Base-by-base conservation (phyloP, 1,284 basidiomycete genomes). In the Tetrapyrgos nigripes region DNA sequence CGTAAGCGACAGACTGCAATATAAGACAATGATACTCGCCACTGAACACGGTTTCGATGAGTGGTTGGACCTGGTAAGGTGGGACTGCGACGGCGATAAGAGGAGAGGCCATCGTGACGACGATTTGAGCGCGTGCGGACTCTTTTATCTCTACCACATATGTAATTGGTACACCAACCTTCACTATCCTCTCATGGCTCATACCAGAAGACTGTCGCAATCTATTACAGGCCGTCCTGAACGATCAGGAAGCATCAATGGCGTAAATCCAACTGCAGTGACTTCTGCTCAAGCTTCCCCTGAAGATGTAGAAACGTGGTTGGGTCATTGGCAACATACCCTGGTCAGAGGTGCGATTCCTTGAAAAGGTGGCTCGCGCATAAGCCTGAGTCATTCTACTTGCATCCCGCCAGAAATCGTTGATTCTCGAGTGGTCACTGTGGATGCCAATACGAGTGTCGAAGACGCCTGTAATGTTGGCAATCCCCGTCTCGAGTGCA, bases 401-500 rank as follows among this genome's bases (percentile, higher is more conserved):
- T n/a, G n/a, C n/a, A n/a, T n/a, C n/a, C n/a, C n/a, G n/a, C n/a
- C 35, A 62, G 86, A 89, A 70, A 75, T 91, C 27, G 84, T 89
- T 62, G 88, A 91, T 68, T 82, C 80, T 33, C 82, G 81, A 2
- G 79, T 92, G 48, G 80, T 89, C 21, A 74, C 77, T 21, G 80
- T 93, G 9, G 86, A 88, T 56, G 83, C 83, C 13, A 84, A 88
- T 43, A 85, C 80, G 3, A 86, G 81, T 49, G 91, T 93, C 13
- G 91, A 93, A 69, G 87, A 90, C 45, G 91, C 91, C 14, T 93
- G 91, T 67, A 90, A 92, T 65, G 91, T 88, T 67, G 65, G 55
- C 40, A 6, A 33, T 17, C 17, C 27, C 14, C 50, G 26, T 14
- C 13, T 58, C 21, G 21, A 13, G 35, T 23, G 53, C 17, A 29